Base-by-base conservation (phyloP, 129 eudicot species). In the Pseudognaphalium luteoalbum region DNA sequence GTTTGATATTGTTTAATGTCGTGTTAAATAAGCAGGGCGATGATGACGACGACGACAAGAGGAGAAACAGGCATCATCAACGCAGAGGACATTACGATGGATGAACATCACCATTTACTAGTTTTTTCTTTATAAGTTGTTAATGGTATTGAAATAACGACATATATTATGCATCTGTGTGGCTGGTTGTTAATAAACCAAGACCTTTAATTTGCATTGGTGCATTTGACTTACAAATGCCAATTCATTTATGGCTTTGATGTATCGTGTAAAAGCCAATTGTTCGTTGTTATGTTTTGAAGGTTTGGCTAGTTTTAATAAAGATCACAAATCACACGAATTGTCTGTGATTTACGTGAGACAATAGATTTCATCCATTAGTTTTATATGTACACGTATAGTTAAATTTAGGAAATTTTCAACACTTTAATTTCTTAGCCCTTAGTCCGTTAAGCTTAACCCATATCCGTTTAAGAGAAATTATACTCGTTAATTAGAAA, bases 21-120 rank as follows among this genome's bases (percentile, higher is more conserved):
- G 41, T 28, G 57, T 34, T 75, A 52, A 51, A 72, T 37, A 63
- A 54, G 51, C 37, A 80, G 83, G 75, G 83, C 6, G 61, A 54
- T 3, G 71, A 70, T 0, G 82, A 78, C 2, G 76, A 78, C 0
- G 76, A 78, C 34, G 61, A 62, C 10, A 61, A 73, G 52, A 62
- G 77, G 65, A 73, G 74, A 67, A 79, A 34, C 19, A 71, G 32
- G 33, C 39, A 61, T 71, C 64, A 71, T 7, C 59, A 20, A 12
- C 63, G 69, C 33, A 60, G 57, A 68, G 35, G 51, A 29, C 37
- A 20, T 20, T 73, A 66, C 4, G 63, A 80, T 28, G 63, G 39
- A 66, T 41, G 73, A 73, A 29, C 34, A 50, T 71, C 75, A 12
- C 68, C 74, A 17, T 25, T 63, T 44, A 29, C 16, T 42, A 35